Evolutionary conservation across 176 grass and related monocot genomes (phyloP).

Genomic region (maize (Zea mays)): Zm-B73-REFERENCE-NAM-5.0 NC_050102.1:48895001-48895500

Average conservation of each 20-base stretch:
- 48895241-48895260: slow-evolving; percentile 46
- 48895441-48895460: slow-evolving; percentile 39
- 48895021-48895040: slow-evolving; percentile 94
- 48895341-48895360: slow-evolving; percentile 58
- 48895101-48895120: too few species aligned
- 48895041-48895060: slow-evolving; percentile 72
- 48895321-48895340: slow-evolving; percentile 62
- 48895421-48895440: too few species aligned
- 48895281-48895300: slow-evolving; percentile 45
- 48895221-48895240: slow-evolving; percentile 41
- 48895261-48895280: slow-evolving; percentile 48
- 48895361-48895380: not conserved
- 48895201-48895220: slow-evolving; percentile 59
- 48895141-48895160: too few species aligned
- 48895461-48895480: slow-evolving; percentile 77
- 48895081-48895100: slow-evolving; percentile 50
- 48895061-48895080: slow-evolving; percentile 76
- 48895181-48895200: slow-evolving; percentile 19
- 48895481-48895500: slow-evolving; percentile 63
- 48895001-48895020: slow-evolving; percentile 94
- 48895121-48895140: too few species aligned
- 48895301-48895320: slow-evolving; percentile 58
- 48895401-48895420: too few species aligned
- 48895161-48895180: too few species aligned
- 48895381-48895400: not conserved